phyloP scores from a whole-genome alignment of 1,139 yeast genomes.

The Suhomyces taliae region DNA sequence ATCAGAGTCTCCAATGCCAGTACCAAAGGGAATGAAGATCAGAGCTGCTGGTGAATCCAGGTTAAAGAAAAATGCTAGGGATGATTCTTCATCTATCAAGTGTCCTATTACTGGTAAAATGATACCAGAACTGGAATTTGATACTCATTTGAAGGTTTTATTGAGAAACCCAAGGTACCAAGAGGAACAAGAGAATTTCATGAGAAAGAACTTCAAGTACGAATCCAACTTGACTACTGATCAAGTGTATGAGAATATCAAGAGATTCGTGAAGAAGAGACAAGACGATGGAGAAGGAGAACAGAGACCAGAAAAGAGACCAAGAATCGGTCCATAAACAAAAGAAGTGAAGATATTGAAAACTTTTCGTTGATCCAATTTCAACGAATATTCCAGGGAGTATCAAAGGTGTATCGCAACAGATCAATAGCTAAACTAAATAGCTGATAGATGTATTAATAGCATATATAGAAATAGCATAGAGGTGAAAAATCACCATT shows the following conservation, averaged over 20 bases:
- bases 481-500: too few species aligned
- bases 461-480: too few species aligned
- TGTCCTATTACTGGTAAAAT: slow-evolving; percentile 75
- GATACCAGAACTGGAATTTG: slow-evolving; percentile 72
- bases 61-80: slow-evolving; percentile 30
- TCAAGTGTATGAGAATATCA: slow-evolving; percentile 75
- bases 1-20: slow-evolving; percentile 4
- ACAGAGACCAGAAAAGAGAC: slow-evolving; percentile 10
- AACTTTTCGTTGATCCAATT: too few species aligned
- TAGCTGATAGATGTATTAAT: too few species aligned
- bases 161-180: slow-evolving; percentile 78
- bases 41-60: slow-evolving; percentile 71
- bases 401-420: too few species aligned
- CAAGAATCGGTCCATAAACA: slow-evolving; percentile 6
- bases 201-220: slow-evolving; percentile 57
- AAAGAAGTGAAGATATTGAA: too few species aligned
- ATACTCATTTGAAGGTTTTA: slow-evolving; percentile 69
- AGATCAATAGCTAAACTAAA: too few species aligned
- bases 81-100: slow-evolving; percentile 42
- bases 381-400: too few species aligned
- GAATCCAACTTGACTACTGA: slow-evolving; percentile 64
- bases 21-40: slow-evolving; percentile 62
- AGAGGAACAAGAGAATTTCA: slow-evolving; percentile 65
- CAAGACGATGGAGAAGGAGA: slow-evolving; percentile 12
- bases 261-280: slow-evolving; percentile 52